Base-by-base conservation (phyloP, 768 basidiomycete species). In the Chalciporus chontae region DNA sequence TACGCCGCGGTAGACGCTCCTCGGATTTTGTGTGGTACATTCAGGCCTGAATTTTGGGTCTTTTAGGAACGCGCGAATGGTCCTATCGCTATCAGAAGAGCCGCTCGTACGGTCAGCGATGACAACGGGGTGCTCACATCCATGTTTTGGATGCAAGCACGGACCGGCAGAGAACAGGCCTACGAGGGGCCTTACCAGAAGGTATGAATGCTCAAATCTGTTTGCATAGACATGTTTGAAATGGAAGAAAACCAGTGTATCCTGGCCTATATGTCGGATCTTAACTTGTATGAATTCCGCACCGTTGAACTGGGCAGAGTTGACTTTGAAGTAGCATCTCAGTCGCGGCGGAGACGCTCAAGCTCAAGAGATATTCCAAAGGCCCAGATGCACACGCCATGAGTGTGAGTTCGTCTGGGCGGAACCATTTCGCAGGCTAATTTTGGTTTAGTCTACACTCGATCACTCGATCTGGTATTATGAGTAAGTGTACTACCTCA, bases 381-480 rank as follows among this genome's bases (percentile, higher is more conserved):
- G 81, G 79, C 3, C 74, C 78, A n/a, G 68, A 78, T 26, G 69
- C 69, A 8, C 54, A 79, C 24, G 71, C 73, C 13, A 89, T 90
- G 87, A 74, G 71, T 51, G 87, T 86, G 60, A 62, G 83, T 69
- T 36, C 34, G 38, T 51, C 40, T 40, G 15, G 13, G 32, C 41
- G 14, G 38, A 26, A 24, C 31, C 26, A 40, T 34, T 24, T 53
- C 39, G 38, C 21, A 17, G 37, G 21, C 50, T 59, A 43, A 64
- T 39, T 45, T 26, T 38, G 32, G 27, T 45, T 8, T 50, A 55
- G 54, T 85, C 85, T 15, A 82, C 84, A 3, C 67, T 91, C 36
- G 88, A 91, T 66, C 90, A 93, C 68, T 75, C 84, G 31, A 82
- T 93, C 50, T 86, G 78, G 72, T 92, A 83, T 65, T 92, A 90